Percentiles rank a stretch among this genome's conserved stretches.
phyloP scores from a whole-genome alignment of 2,329 filamentous ascomycete genomes.

The Phyllosticta paracitricarpa region DNA sequence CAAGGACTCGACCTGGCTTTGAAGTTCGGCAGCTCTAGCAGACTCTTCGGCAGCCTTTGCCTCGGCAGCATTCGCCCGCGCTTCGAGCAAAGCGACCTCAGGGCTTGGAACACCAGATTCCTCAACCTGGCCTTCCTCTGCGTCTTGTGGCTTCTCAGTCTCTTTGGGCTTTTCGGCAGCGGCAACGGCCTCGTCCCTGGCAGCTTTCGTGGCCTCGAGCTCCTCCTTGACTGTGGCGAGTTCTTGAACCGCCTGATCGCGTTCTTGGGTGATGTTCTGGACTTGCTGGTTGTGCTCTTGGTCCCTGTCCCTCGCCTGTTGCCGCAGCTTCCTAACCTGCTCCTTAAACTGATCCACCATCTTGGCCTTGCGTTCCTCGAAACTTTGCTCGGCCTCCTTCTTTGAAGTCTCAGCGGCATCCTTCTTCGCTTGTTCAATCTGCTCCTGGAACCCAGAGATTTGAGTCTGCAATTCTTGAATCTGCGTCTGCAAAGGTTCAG shows the following conservation, averaged over 20 bases:
- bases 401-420: slow-evolving; percentile 21
- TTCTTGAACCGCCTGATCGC: slow-evolving; percentile 12
- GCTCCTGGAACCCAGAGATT: slow-evolving; percentile 38
- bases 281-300: slow-evolving; percentile 41
- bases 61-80: slow-evolving; percentile 28
- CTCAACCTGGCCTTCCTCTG: slow-evolving; percentile 23
- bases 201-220: slow-evolving; percentile 50
- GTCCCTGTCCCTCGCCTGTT: slow-evolving; percentile 37
- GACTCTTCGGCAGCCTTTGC: slow-evolving; percentile 29
- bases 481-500: slow-evolving; percentile 41
- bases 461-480: slow-evolving; percentile 37
- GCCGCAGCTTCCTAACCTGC: slow-evolving; percentile 52
- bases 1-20: slow-evolving; percentile 37
- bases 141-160: slow-evolving; percentile 17
- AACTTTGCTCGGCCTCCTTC: slow-evolving; percentile 32
- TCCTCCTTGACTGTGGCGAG: slow-evolving; percentile 24
- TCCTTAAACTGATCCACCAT: slow-evolving; percentile 44
- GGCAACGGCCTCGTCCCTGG: slow-evolving; percentile 53
- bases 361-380: slow-evolving; percentile 39
- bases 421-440: slow-evolving; percentile 29
- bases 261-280: slow-evolving; percentile 37
- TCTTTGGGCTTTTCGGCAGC: slow-evolving; percentile 21
- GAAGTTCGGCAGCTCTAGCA: slow-evolving; percentile 25
- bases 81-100: slow-evolving; percentile 23
- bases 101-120: slow-evolving; percentile 7